These are phyloP conservation scores for Handroanthus guayacan DNA, from an alignment of 257 asterid genomes.

Conservation along the genomic window DNA sequence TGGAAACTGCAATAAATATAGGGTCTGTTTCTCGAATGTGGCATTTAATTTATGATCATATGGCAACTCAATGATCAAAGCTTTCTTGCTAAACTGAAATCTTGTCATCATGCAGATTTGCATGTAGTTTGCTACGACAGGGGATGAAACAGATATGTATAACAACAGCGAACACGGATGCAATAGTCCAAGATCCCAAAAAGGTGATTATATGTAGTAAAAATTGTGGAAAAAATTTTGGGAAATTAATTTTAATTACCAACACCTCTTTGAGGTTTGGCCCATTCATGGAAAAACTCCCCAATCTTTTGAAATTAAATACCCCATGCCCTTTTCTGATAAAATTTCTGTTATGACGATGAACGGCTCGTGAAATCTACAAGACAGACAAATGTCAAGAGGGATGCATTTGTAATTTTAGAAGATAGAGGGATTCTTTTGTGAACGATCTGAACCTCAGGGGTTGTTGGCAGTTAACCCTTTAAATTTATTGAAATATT, in stretches of 20 bases:
- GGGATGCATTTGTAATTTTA: too few species aligned
- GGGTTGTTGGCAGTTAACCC: too few species aligned
- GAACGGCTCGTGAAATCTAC: too few species aligned
- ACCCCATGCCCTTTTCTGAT: too few species aligned
- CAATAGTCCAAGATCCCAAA: slow-evolving; percentile 60
- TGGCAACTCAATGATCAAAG: slow-evolving; percentile 19
- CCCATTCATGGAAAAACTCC: too few species aligned
- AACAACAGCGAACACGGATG: slow-evolving; percentile 54
- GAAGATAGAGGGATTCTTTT: too few species aligned
- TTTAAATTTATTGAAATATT: slow-evolving; percentile 14
- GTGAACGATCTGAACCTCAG: too few species aligned
- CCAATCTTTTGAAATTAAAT: too few species aligned
- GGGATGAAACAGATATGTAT: slow-evolving; percentile 96
- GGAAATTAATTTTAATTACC: slow-evolving; percentile 34
- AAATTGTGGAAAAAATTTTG: slow-evolving; percentile 25
- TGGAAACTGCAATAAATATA: slow-evolving; percentile 99
- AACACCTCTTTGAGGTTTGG: too few species aligned
- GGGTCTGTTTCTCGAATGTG: slow-evolving; percentile 68
- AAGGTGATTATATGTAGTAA: slow-evolving; percentile 52
- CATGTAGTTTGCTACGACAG: slow-evolving; percentile 98
- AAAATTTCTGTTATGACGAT: too few species aligned
- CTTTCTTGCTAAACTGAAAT: slow-evolving; percentile 34
- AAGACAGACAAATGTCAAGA: too few species aligned
- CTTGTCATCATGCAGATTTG: slow-evolving; percentile 58
- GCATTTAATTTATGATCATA: slow-evolving; percentile 31